Percentiles rank a stretch among this genome's conserved stretches.
Evolutionary conservation across 1,139 yeast species (phyloP).

Genomic region (Hansenula anomala): DNA sequence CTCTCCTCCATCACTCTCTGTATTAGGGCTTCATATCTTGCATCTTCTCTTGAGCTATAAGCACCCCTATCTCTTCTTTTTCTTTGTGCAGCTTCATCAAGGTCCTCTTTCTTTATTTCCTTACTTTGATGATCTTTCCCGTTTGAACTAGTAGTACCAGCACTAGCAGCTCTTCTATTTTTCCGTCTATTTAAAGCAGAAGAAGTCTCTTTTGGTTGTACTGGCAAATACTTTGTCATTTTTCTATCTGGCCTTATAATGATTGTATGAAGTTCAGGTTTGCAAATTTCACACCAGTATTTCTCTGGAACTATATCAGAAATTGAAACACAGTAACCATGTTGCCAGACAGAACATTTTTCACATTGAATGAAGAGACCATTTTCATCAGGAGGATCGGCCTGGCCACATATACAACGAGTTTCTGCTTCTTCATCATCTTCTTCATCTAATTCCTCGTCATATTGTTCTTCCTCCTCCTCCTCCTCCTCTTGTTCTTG

Average conservation of each 20-base stretch:
- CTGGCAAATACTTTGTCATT: conserved; percentile 38
- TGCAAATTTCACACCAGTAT: conserved; percentile 90
- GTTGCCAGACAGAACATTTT: conserved; percentile 94
- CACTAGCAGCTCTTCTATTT: conserved; percentile 13
- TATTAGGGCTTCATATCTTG: conserved; percentile 31
- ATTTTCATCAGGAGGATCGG: conserved; percentile 46
- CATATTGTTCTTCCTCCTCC: conserved; percentile 13
- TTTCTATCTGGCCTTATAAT: conserved; percentile 44
- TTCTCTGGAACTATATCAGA: conserved; percentile 79
- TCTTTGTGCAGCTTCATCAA: conserved; percentile 5
- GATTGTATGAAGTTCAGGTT: conserved; percentile 71
- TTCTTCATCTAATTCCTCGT: conserved; percentile 16
- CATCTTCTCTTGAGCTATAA: conserved; percentile 31
- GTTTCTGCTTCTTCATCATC: conserved; percentile 57
- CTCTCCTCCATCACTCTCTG: conserved; percentile 33
- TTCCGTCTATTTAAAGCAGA: conserved; percentile 18
- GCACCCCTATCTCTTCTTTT: conserved; percentile 26
- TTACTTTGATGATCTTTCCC: not conserved
- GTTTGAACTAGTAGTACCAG: not conserved
- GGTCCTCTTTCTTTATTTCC: conserved; percentile 8
- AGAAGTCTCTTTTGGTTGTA: conserved; percentile 24
- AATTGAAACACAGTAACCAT: conserved; percentile 91
- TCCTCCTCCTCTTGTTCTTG: conserved; percentile 9
- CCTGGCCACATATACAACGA: conserved; percentile 80
- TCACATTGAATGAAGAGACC: conserved; percentile 83